Evolutionary conservation across 2,329 filamentous ascomycete genomes (phyloP), one percentile per base, ranked within the genome.

Genomic region (Teratosphaeriaceae sp.): DNA sequence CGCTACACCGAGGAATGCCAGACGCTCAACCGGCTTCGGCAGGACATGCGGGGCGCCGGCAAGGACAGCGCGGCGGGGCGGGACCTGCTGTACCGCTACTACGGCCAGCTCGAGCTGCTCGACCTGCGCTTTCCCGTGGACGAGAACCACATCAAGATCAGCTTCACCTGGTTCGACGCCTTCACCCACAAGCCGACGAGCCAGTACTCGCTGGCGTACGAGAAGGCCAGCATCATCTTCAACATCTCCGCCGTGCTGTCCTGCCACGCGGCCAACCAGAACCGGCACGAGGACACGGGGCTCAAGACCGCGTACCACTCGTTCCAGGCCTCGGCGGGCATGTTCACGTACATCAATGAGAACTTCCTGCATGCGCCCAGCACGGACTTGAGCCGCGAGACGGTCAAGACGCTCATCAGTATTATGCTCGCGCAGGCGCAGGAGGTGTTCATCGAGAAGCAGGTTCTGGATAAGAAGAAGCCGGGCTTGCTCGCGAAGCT

Each of bases 281-380:
- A 92, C 55, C 82, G 92, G 38, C 85, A 85, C 51, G 89, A 97
- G 62, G 92, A 98, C 60, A 78, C 85, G 5, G 90, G 90, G 24
- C 78, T 97, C 62, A 98, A 98, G 70, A 90, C 88, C 12, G 88
- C 92, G 15, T 98, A 97, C 63, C 90, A 98, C 66, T 96, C 89
- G 16, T 97, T 97, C 70, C 92, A 98, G 66, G 92, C 92, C 30
- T 89, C 90, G 6, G 92, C 92, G 8, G 92, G 92, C 70, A 98
- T 98, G 92, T 98, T 97, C 66, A 97, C 90, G 41, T 98, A 98
- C 60, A 98, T 98, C 71, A 98, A 98, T 67, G 92, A 98, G 69
- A 98, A 98, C 69, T 98, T 98, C 63, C 73, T 98, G 26, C 92
- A 98, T 59, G 92, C 92, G 1, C 92, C 94, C 1, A 96, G 89